Evolutionary conservation across 805 yeast genomes (phyloP).

Genomic region (Pichia rugopelliculosa): DNA sequence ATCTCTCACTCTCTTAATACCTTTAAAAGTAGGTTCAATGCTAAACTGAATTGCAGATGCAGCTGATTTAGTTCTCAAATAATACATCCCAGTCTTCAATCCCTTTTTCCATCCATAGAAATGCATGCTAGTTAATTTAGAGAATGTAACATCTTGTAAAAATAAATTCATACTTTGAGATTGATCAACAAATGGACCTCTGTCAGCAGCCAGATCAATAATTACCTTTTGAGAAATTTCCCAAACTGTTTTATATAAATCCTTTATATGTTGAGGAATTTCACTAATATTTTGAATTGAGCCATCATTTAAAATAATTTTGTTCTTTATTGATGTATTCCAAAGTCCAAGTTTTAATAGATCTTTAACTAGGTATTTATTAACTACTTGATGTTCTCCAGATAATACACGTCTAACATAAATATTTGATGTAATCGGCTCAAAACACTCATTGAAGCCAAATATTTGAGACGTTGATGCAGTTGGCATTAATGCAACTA

Average conservation of each 20-base stretch:
- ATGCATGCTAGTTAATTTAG: conserved; percentile 95
- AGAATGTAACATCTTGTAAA: conserved; percentile 87
- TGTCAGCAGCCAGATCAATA: conserved; percentile 80
- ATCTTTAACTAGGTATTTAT: conserved; percentile 78
- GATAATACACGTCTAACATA: conserved; percentile 86
- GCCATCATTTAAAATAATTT: conserved; percentile 70
- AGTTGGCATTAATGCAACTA: conserved; percentile 96
- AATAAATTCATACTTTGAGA: conserved; percentile 90
- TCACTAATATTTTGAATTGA: conserved; percentile 71
- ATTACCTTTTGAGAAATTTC: conserved; percentile 82
- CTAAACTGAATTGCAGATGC: conserved; percentile 94
- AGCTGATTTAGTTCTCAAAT: conserved; percentile 95
- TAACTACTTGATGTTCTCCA: conserved; percentile 91
- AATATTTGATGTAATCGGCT: conserved; percentile 90
- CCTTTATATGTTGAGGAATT: conserved; percentile 69
- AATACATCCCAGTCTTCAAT: conserved; percentile 97
- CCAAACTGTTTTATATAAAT: conserved; percentile 92
- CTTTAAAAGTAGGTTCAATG: conserved; percentile 36
- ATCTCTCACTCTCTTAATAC: not conserved
- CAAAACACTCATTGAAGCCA: conserved; percentile 93
- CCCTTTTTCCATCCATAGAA: conserved; percentile 99
- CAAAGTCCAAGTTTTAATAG: conserved; percentile 77
- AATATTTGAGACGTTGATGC: conserved; percentile 95
- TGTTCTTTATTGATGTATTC: conserved; percentile 71
- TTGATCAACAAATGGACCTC: conserved; percentile 75